Conservation (phyloP, 345 rosid genomes). For the Barbarea vulgaris region DNA sequence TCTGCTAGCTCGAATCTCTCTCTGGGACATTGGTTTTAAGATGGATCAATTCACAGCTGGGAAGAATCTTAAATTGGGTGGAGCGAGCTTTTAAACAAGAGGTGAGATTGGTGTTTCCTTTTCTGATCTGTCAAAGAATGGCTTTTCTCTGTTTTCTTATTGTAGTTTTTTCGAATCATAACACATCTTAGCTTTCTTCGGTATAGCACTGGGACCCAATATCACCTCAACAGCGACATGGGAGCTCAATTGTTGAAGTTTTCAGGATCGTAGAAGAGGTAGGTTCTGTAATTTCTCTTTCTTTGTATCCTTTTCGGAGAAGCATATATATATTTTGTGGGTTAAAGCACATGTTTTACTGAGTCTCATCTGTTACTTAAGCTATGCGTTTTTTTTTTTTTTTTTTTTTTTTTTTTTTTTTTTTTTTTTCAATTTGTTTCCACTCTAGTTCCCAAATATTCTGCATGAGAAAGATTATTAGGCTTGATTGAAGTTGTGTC, state of each 20-base stretch:
- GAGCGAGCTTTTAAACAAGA: constrained; percentile 94
- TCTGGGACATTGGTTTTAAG: constrained; percentile 95
- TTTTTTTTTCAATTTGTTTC: too few species aligned
- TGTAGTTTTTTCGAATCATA: neutral
- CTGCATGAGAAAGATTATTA: neutral
- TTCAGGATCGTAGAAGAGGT: constrained; percentile 99
- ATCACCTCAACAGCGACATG: constrained; percentile 95
- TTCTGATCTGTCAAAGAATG: neutral
- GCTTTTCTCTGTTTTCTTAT: constrained; percentile 9
- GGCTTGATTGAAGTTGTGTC: constrained; percentile 11
- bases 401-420: too few species aligned
- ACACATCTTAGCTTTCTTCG: constrained; percentile 16
- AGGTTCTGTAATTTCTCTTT: constrained; percentile 24
- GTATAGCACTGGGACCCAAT: constrained; percentile 90
- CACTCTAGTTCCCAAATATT: neutral
- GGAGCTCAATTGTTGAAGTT: constrained; percentile 92
- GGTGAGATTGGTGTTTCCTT: constrained; percentile 48
- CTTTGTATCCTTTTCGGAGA: neutral
- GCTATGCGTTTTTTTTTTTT: too few species aligned
- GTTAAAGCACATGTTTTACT: neutral
- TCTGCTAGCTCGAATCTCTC: constrained; percentile 69
- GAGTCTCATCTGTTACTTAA: constrained; percentile 6
- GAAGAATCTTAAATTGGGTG: constrained; percentile 88
- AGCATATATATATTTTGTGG: constrained; percentile 2
- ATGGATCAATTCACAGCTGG: constrained; percentile 95